phyloP scores from a whole-genome alignment of 371 early-diverging fungal genomes.

The Mucor racemosus region DNA sequence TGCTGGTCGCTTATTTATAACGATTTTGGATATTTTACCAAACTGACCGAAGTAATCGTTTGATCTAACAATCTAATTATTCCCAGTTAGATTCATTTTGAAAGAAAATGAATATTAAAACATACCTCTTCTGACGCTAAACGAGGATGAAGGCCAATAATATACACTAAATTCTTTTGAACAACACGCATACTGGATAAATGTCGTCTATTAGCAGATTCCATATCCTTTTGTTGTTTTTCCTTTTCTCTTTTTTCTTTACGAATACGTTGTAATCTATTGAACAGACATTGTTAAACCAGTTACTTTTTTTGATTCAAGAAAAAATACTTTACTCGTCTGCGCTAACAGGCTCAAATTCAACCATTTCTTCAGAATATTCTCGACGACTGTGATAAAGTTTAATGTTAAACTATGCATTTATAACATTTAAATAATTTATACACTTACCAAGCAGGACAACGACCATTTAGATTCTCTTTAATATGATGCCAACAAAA shows the following conservation, averaged over 20 bases:
- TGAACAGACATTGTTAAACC: background rate
- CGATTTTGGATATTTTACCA: conserved; percentile 91
- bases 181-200: conserved; percentile 91
- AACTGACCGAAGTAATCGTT: conserved; percentile 95
- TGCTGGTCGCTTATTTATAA: conserved; percentile 69
- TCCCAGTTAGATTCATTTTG: background rate
- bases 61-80: conserved; percentile 43
- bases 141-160: conserved; percentile 86
- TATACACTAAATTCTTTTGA: conserved; percentile 95
- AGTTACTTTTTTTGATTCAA: background rate
- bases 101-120: too few species aligned
- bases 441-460: conserved; percentile 75
- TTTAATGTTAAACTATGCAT: background rate
- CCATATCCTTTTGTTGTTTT: conserved; percentile 86
- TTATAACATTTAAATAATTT: background rate
- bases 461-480: conserved; percentile 79
- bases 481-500: conserved; percentile 50
- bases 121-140: conserved; percentile 88
- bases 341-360: conserved; percentile 87
- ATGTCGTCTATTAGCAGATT: conserved; percentile 84
- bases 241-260: conserved; percentile 89
- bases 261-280: conserved; percentile 59
- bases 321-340: conserved; percentile 63
- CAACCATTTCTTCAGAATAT: conserved; percentile 88
- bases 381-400: conserved; percentile 51